Conservation (phyloP, 345 rosid genomes). For the Sonneratia alba region DNA sequence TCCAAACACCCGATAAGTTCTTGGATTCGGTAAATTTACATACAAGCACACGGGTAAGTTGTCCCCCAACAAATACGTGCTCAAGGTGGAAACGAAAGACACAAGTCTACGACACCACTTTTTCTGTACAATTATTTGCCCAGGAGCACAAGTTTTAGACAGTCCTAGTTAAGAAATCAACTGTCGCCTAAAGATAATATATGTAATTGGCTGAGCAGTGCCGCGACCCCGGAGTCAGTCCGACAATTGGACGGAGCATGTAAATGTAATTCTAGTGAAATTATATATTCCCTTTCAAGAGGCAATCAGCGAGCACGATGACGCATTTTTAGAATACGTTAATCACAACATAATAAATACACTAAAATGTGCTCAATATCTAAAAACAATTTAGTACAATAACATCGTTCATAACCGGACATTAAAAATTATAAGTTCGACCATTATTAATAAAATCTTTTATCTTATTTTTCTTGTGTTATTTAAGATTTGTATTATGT, state of each 20-base stretch:
- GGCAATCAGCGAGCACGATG: not conserved
- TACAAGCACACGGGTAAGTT: too few relatives aligned
- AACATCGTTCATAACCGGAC: too few relatives aligned
- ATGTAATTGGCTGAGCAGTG: not conserved
- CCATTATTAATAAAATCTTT: too few relatives aligned
- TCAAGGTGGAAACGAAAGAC: too few relatives aligned
- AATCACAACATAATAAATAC: not conserved
- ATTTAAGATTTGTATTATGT: not conserved
- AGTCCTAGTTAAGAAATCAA: not conserved
- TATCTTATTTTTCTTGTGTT: not conserved
- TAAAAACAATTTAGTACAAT: too few relatives aligned
- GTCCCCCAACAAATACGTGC: too few relatives aligned
- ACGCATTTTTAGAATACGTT: not conserved
- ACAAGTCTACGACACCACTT: not conserved
- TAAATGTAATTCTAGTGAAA: not conserved
- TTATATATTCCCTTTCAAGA: not conserved
- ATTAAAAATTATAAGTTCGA: too few relatives aligned
- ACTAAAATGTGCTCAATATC: too few relatives aligned
- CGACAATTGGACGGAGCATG: not conserved
- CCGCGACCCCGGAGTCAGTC: too few relatives aligned
- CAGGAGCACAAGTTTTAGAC: not conserved
- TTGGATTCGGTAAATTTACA: too few relatives aligned
- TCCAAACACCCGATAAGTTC: too few relatives aligned
- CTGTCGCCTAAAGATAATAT: not conserved
- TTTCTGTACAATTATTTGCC: not conserved